Percentiles rank a stretch among this genome's conserved stretches.
Conservation (phyloP, 345 rosid species). For the Euphorbia peplus region DNA sequence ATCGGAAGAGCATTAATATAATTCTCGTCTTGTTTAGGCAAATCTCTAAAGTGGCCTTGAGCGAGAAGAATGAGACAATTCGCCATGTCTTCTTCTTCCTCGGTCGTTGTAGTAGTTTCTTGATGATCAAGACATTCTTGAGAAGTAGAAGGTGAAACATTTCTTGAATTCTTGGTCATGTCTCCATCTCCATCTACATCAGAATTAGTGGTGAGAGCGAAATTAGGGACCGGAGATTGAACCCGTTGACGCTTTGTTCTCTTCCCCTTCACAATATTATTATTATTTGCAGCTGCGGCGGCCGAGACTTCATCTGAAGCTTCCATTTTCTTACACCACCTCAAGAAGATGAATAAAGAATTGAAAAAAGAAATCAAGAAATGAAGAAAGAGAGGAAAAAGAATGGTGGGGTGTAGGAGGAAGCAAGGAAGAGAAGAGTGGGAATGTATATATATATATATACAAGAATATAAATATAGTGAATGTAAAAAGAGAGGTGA, state of each 20-base stretch:
- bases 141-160: slow-evolving; percentile 29
- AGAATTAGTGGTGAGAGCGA: slow-evolving; percentile 32
- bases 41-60: slow-evolving; percentile 45
- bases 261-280: slow-evolving; percentile 58
- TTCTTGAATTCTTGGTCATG: slow-evolving; percentile 12
- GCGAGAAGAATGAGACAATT: slow-evolving; percentile 89
- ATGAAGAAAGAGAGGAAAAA: not conserved
- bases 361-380: slow-evolving; percentile 12
- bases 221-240: slow-evolving; percentile 57
- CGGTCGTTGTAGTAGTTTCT: slow-evolving; percentile 38
- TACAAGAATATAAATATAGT: slow-evolving; percentile 20
- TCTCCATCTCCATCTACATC: slow-evolving; percentile 6
- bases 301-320: slow-evolving; percentile 34
- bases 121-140: slow-evolving; percentile 28
- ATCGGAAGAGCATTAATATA: not conserved
- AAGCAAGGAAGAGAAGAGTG: slow-evolving; percentile 22
- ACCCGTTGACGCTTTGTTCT: slow-evolving; percentile 72
- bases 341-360: slow-evolving; percentile 12
- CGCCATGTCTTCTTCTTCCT: slow-evolving; percentile 91
- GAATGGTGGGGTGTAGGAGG: slow-evolving; percentile 9
- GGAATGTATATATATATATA: slow-evolving; percentile 24
- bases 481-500: not conserved
- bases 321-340: slow-evolving; percentile 40
- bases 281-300: too few species aligned
- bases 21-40: slow-evolving; percentile 16